Evolutionary conservation across 305 asterid genomes (phyloP), one percentile per base, ranked within the genome.

Genomic region (Rubia balearica): DNA sequence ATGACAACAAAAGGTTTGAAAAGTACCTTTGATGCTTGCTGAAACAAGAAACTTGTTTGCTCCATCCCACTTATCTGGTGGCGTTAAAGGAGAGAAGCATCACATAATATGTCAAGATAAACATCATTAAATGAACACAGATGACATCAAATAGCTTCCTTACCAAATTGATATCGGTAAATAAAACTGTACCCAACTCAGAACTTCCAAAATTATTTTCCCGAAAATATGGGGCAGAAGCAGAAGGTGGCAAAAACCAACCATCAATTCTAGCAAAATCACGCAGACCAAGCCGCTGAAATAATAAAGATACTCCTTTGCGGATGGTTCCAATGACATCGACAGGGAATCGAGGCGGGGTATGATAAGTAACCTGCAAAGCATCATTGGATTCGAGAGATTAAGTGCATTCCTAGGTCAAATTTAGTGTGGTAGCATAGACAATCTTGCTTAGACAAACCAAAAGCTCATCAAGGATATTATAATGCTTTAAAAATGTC

Each of bases 251-350:
- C 81, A 91, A 80, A 85, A 84, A 85, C 96, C 98, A 91, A 65
- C 97, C 97, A 80, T 91, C 97, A 55, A 91, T 89, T 77, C 97
- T 84, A 77, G 96, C 97, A 88, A 91, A 91, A 83, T 91, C 96
- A 71, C 86, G 88, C 61, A 91, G 86, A 68, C 94, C 96, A 80
- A 91, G 96, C 62, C 71, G 80, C 81, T 88, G 82, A 77, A 91
- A 91, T 76, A 91, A 77, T 62, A 82, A 75, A 66, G 96, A 85
- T 11, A 96, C 96, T 75, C 97, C 97, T 80, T 89, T 86, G 65
- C 96, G 93, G 63, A 91, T 89, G 78, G 68, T 78, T 79, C 74
- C 73, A 71, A 82, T 84, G 73, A 86, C 82, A 62, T 83, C 95
- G 71, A 85, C 86, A 33, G 96, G 91, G 73, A 89, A 89, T 71